phyloP scores from a whole-genome alignment of 2,329 filamentous ascomycete genomes.

The Hymenoscyphus repandus region DNA sequence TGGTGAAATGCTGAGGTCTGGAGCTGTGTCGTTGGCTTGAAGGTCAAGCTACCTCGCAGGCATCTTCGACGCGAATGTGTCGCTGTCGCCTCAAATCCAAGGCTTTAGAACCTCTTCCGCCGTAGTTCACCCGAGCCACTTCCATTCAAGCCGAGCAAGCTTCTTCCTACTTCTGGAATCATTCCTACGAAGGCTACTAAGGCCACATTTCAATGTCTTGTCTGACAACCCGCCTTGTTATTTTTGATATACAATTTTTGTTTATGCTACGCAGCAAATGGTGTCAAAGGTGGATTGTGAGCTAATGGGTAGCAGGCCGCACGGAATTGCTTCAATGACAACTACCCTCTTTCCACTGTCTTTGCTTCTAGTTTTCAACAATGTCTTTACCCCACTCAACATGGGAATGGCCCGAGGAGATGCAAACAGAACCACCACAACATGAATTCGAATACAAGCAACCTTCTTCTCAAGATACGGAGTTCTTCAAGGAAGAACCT shows the following conservation, averaged over 20 bases:
- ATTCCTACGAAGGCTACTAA: conserved; percentile 2
- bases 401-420: conserved; percentile 23
- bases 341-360: conserved; percentile 4
- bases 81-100: conserved; percentile 2
- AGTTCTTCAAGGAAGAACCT: too few relatives aligned
- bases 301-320: conserved; percentile 13
- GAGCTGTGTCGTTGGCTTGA: conserved; percentile 20
- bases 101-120: not conserved
- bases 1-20: conserved; percentile 11
- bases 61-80: conserved; percentile 22
- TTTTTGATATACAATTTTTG: conserved; percentile 8
- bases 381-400: conserved; percentile 14
- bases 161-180: conserved; percentile 19
- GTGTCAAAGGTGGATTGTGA: too few relatives aligned
- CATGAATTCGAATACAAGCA: conserved; percentile 4
- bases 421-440: conserved; percentile 3
- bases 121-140: not conserved
- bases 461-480: not conserved
- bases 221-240: conserved; percentile 4
- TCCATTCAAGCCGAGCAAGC: conserved; percentile 1
- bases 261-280: conserved; percentile 14
- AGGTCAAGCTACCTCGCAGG: conserved; percentile 22
- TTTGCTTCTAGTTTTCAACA: conserved; percentile 12
- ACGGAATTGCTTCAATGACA: conserved; percentile 13
- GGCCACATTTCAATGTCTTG: conserved; percentile 17